Evolutionary conservation across 306 rosid genomes (phyloP), one percentile per base, ranked within the genome.

Genomic region (Heteromeles arbutifolia): DNA sequence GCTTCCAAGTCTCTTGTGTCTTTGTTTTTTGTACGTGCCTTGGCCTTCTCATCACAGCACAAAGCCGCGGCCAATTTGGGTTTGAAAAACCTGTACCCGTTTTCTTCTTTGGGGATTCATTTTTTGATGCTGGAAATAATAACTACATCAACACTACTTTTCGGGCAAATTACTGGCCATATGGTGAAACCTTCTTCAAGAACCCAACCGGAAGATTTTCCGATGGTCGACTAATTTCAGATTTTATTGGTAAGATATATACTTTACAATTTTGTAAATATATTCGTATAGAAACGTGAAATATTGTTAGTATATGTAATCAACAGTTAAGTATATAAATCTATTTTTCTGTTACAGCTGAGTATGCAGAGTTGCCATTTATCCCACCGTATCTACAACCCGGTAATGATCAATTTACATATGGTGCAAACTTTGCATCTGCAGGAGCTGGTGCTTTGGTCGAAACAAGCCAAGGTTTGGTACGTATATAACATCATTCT

Each of bases 41-140:
- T 5, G 2, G 65, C 65, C 65, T 61, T 25, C 34, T 61, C 28
- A 14, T 26, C 34, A 14, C 65, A 61, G 28, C 65, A 17, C 65
- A 61, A 25, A 26, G 65, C 37, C 32, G 17, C 31, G 19, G 65
- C 65, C 65, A 61, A 25, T n/a, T 15, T 28, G 41, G 22, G 22
- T 31, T 63, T 8, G 41, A 63, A 21, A 26, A 87, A 2, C 69
- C 56, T 6, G 78, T 26, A 4, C 68, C 91, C 5, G 15, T 88
- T 53, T 88, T 86, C 75, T 76, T 86, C 43, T 89, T 92, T 28
- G 96, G 96, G 17, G 96, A 92, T 72, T 92, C 93, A 3, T 1
- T 80, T 6, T 85, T 75, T 44, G 97, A 92, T 58, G 32, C n/a
- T 17, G 97, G 96, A 34, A 92, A 88, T 74, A 88, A 88, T 68